Evolutionary conservation across 2,329 filamentous ascomycete species (phyloP).

Genomic region (Ceratocystis eucalypticola): DNA sequence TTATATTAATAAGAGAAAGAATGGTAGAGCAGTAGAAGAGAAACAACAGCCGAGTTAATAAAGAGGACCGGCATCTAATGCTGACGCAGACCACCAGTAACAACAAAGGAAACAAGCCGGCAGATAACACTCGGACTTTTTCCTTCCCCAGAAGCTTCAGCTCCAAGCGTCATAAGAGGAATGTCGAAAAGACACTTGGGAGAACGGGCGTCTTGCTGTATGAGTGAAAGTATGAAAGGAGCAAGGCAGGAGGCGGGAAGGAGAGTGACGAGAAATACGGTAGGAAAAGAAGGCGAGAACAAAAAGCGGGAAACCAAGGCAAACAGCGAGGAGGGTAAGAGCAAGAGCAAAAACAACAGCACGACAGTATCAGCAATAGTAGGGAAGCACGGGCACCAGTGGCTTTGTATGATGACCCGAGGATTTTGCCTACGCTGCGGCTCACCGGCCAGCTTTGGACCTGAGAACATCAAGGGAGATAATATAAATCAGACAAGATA

Average conservation of each 20-base stretch:
- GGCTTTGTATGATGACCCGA: not conserved
- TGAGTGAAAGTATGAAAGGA: not conserved
- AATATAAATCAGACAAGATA: too few species aligned
- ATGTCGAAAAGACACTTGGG: not conserved
- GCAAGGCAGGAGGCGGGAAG: not conserved
- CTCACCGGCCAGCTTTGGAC: not conserved
- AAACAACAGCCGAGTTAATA: constrained; percentile 5
- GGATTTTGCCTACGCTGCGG: not conserved
- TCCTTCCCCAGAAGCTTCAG: not conserved
- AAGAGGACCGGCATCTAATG: not conserved
- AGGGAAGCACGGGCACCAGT: not conserved
- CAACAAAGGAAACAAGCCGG: not conserved
- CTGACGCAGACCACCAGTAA: not conserved
- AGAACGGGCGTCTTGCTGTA: not conserved
- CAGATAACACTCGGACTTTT: not conserved
- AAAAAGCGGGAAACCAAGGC: not conserved
- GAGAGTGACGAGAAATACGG: not conserved
- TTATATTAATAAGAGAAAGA: constrained; percentile 2
- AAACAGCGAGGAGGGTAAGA: not conserved
- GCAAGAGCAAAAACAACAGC: not conserved
- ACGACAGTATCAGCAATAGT: not conserved
- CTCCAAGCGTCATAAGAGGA: constrained; percentile 2
- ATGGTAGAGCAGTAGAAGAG: not conserved
- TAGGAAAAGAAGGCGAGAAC: not conserved
- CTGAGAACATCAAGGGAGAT: too few species aligned